Base-by-base conservation (phyloP, 768 basidiomycete species). In the Megacollybia marginata region DNA sequence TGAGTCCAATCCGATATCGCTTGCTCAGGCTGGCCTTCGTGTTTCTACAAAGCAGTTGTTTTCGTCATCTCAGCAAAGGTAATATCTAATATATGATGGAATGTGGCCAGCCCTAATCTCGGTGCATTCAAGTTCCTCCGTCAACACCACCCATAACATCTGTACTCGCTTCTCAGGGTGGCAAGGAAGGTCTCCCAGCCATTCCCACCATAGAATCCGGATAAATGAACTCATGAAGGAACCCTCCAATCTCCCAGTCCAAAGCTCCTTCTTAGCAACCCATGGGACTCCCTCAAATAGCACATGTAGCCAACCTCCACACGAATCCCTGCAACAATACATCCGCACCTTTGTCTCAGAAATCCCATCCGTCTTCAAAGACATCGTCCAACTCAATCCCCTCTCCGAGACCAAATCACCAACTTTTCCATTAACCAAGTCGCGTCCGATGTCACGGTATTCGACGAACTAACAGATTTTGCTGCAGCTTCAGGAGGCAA, bases 371-470 rank as follows among this genome's bases (percentile, higher is more conserved):
- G 92, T 94, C 35, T 97, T 98, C 81, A 98, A 98, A 73, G 94
- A 97, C 62, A 96, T 98, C 52, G 94, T 94, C 0, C 91, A 94
- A 64, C 78, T 97, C 40, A 95, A 96, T 66, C 93, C 93, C 2
- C 82, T 97, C 55, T 97, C 84, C 88, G 94, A 40, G 95, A 97
- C 71, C 94, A 97, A 62, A 95, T 97, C 57, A 92, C 93, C 54
- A 92, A 92, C 64, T 96, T 96, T 66, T 88, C 88, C 13, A 92
- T 95, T 66, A 87, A 88, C 62, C 92, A 95, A 63, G 81, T 91
- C 49, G 87, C 92, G 2, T 79, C 87, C 9, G 95, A 92, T 67
- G n/a, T n/a, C n/a, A n/a, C n/a, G n/a, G 88, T 96, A 49, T 97
- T 98, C 57, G 93, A 97, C 60, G 94, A 93, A 62, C 82, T 97